Conservation (phyloP, 805 yeast genomes). For the Hanseniaspora occidentalis region DNA sequence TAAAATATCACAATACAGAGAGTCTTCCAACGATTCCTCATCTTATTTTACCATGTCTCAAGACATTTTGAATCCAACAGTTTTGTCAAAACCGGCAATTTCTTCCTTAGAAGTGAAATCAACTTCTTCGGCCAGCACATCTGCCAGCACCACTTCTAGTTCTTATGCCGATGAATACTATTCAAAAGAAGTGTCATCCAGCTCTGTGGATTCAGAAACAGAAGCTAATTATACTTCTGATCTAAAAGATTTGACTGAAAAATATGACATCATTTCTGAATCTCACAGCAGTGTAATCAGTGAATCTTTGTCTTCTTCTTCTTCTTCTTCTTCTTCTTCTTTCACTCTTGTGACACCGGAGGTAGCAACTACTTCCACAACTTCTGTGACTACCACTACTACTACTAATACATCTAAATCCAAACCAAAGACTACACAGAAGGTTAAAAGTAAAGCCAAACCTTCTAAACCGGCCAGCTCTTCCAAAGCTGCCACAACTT, state of each 20-base stretch:
- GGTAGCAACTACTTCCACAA: background rate
- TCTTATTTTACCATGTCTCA: slow-evolving; percentile 10
- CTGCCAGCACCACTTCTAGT: background rate
- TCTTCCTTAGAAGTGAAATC: background rate
- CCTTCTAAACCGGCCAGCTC: too few species aligned
- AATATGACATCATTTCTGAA: background rate
- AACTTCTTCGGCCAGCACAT: background rate
- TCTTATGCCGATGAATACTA: background rate
- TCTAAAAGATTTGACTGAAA: background rate
- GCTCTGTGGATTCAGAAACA: background rate
- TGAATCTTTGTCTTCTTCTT: background rate
- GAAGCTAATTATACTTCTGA: background rate
- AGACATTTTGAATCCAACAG: slow-evolving; percentile 11
- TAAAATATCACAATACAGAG: slow-evolving; percentile 8
- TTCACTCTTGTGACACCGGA: background rate
- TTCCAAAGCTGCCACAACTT: too few species aligned
- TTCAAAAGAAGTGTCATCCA: background rate
- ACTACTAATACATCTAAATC: background rate
- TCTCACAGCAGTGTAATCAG: too few species aligned
- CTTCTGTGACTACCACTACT: background rate
- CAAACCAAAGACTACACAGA: background rate
- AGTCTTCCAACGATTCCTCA: slow-evolving; percentile 10
- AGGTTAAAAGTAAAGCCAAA: background rate
- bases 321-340: background rate
- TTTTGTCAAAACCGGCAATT: background rate